A percentile compares a stretch with the other conserved stretches of the same genome.
These are phyloP conservation scores for Solanum lycopersicoides DNA, from an alignment of 257 asterid species.

Conservation along the genomic window DNA sequence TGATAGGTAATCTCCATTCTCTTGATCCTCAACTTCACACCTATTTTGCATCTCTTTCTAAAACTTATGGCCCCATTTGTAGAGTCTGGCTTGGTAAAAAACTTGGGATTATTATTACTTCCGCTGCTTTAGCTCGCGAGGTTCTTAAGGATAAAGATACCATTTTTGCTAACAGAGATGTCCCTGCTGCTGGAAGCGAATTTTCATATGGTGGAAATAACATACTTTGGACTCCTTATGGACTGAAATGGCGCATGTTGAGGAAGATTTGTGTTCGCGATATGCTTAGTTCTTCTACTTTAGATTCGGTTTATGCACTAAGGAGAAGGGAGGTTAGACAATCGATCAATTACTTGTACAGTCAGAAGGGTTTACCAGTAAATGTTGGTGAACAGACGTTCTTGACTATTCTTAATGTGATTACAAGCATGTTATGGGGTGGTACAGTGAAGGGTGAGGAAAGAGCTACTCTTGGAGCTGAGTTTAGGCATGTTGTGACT, in stretches of 20 bases:
- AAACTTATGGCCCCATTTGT: constrained; percentile 47
- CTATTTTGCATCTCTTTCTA: constrained; percentile 32
- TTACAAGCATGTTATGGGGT: constrained; percentile 78
- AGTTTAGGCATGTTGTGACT: constrained; percentile 41
- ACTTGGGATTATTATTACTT: constrained; percentile 39
- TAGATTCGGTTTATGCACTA: constrained; percentile 42
- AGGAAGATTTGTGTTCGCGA: constrained; percentile 52
- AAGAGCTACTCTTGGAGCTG: constrained; percentile 41
- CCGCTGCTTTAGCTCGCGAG: constrained; percentile 39
- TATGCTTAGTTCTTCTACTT: constrained; percentile 33
- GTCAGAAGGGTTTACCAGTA: constrained; percentile 25
- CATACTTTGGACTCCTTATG: constrained; percentile 62
- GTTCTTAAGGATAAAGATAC: constrained; percentile 57
- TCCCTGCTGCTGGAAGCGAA: constrained; percentile 47
- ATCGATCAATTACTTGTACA: constrained; percentile 23
- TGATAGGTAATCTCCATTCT: constrained; percentile 64
- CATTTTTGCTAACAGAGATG: constrained; percentile 62
- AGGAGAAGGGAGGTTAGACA: constrained; percentile 41
- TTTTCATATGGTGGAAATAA: constrained; percentile 54
- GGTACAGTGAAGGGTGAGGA: constrained; percentile 47
- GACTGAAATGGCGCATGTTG: constrained; percentile 74
- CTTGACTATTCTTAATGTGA: constrained; percentile 54
- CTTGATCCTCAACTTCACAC: constrained; percentile 67
- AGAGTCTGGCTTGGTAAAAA: constrained; percentile 44
- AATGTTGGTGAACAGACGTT: constrained; percentile 60